phyloP scores from a whole-genome alignment of 2,329 filamentous ascomycete species.

The Plenodomus tracheiphilus region DNA sequence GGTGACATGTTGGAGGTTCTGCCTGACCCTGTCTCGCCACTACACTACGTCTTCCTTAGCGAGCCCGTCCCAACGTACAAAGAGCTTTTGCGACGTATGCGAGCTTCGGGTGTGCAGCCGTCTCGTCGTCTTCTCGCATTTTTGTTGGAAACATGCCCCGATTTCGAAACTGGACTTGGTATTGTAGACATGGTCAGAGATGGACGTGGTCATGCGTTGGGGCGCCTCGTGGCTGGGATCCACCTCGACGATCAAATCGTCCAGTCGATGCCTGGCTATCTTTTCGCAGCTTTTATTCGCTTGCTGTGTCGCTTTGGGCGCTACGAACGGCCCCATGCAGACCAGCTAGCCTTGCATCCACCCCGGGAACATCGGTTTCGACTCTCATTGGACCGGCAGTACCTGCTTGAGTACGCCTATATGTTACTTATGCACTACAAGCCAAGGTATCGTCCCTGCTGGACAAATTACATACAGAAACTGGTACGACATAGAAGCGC shows the following conservation, averaged over 20 bases:
- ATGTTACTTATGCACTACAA: slow-evolving; percentile 26
- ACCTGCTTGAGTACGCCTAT: slow-evolving; percentile 37
- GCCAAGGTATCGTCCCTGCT: slow-evolving; percentile 32
- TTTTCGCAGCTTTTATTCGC: slow-evolving; percentile 34
- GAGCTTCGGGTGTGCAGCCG: slow-evolving; percentile 53
- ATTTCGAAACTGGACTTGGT: slow-evolving; percentile 22
- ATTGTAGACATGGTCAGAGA: slow-evolving; percentile 22
- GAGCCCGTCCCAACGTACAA: slow-evolving; percentile 62
- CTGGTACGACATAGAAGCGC: slow-evolving; percentile 14
- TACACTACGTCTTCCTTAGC: slow-evolving; percentile 68
- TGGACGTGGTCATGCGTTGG: slow-evolving; percentile 24
- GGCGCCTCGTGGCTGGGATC: slow-evolving; percentile 24
- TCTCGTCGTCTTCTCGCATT: slow-evolving; percentile 57
- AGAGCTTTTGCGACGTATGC: slow-evolving; percentile 65
- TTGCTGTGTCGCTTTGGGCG: slow-evolving; percentile 38
- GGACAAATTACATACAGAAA: slow-evolving; percentile 34
- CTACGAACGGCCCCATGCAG: slow-evolving; percentile 11
- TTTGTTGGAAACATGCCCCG: slow-evolving; percentile 52
- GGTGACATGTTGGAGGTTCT: slow-evolving; percentile 63
- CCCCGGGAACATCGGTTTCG: slow-evolving; percentile 18
- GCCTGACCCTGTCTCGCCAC: slow-evolving; percentile 60
- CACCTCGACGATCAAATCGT: slow-evolving; percentile 9
- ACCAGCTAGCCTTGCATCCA: slow-evolving; percentile 7
- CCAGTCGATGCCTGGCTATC: slow-evolving; percentile 23
- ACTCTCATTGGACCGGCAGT: slow-evolving; percentile 23